Base-by-base conservation (phyloP, 2,329 filamentous ascomycete genomes). In the Thielaviopsis musarum region DNA sequence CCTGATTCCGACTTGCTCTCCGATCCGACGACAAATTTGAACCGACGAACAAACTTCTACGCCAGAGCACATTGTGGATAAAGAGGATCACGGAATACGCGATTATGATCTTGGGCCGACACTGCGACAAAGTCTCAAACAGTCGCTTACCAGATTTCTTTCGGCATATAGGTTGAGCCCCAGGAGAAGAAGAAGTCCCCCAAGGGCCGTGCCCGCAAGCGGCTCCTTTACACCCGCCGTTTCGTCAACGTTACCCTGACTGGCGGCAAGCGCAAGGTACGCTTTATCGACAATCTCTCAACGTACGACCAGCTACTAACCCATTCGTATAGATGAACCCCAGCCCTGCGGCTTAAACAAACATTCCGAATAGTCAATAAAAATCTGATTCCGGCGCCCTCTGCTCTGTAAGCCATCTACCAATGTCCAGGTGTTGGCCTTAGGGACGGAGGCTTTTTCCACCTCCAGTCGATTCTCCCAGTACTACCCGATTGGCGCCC, bases 201-300 rank as follows among this genome's bases (percentile, higher is more conserved):
- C 73, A 96, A 96, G 85, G 91, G 91, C 73, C 90, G 91, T 73
- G 91, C 91, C 69, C 89, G 93, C 80, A 97, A 97, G 90, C 84
- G 91, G 72, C 84, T 94, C 74, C 84, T 83, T 75, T 96, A 96
- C 84, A 95, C 89, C 69, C 87, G 91, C 75, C 90, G 91, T 71
- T 97, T 97, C 81, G 91, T 97, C 69, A 96, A 97, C 79, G 90
- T 97, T 73, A 93, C 88, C 71, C 82, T 95, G 77, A 94, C 91
- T 67, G 91, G 90, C 76, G 91, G 91, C 79, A 97, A 97, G 91
- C 83, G 91, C 77, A 96, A 96, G 89, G 89, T 93, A 64, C 10
- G 60, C 48, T 57, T 15, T 34, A 34, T 15, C n/a, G 10, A 10
- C n/a, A 21, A 21, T n/a, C 5, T 19, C 6, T n/a, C 45, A 21